phyloP scores from a whole-genome alignment of 192 early-diverging fungal genomes.

The Rhizophagus clarus region DNA sequence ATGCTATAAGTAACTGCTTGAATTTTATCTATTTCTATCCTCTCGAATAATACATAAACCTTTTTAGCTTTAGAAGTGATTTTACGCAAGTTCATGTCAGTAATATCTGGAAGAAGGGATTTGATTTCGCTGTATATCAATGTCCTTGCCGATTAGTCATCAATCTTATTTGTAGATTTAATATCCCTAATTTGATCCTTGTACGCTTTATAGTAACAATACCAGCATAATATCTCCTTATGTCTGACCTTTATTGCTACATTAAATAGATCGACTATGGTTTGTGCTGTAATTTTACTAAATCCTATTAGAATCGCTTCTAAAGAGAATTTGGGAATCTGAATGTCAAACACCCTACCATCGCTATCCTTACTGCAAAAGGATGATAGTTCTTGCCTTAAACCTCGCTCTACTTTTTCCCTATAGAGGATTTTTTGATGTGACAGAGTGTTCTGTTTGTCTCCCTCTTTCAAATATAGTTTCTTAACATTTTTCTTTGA shows the following conservation, averaged over 20 bases:
- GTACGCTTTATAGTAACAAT: conserved; percentile 2
- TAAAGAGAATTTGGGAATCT: neutral
- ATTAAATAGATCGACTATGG: conserved; percentile 14
- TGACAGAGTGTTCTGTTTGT: too few relatives aligned
- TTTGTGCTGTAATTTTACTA: conserved; percentile 10
- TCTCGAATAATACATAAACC: neutral
- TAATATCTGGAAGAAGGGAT: too few relatives aligned
- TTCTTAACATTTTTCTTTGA: too few relatives aligned
- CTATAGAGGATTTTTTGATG: too few relatives aligned
- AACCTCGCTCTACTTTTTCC: too few relatives aligned
- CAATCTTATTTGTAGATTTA: neutral
- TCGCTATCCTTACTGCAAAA: too few relatives aligned
- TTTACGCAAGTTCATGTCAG: conserved; percentile 25
- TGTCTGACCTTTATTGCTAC: conserved; percentile 2
- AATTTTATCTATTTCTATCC: conserved; percentile 24
- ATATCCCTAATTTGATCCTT: neutral
- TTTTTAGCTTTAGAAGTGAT: conserved; percentile 7
- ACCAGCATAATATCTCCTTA: conserved; percentile 19
- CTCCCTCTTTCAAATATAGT: too few relatives aligned
- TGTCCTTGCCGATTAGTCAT: conserved; percentile 5
- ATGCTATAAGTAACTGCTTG: neutral
- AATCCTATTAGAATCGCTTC: too few relatives aligned
- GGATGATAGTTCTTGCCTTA: too few relatives aligned
- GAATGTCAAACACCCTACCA: neutral
- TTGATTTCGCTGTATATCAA: too few relatives aligned